Evolutionary conservation across 208 protist species (phyloP), one percentile per base, ranked within the genome.

Genomic region (Trypanosoma congolense): DNA sequence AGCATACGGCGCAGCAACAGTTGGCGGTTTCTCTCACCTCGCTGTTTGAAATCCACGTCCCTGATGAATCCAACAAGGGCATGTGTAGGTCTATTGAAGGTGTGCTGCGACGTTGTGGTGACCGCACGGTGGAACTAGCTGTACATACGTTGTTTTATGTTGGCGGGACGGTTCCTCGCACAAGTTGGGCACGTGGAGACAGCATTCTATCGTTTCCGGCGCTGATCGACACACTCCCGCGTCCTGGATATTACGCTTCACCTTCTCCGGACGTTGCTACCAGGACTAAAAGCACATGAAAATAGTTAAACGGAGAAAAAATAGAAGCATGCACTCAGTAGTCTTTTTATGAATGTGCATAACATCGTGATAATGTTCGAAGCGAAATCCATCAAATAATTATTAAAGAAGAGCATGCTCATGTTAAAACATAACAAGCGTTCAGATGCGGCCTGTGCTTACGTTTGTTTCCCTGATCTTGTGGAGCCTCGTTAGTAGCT

Each of bases 81-180:
- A 19, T 18, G 26, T 43, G 63, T 61, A 24, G 56, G 29, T 31
- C 25, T 36, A 29, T 68, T 14, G 51, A 38, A 4, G 81, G 82
- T 22, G 77, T 90, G n/a, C 51, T 90, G 50, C 41, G 47, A 40
- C 63, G 70, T 24, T 90, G 82, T 52, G 59, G 54, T 6, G 35
- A 49, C 12, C 30, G 36, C 8, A 82, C 77, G 25, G 57, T 77
- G 31, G 59, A 70, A 5, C 54, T 90, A 21, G 82, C 75, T 18
- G 70, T 67, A 19, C 65, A 84, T 53, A 45, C 62, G 4, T 31
- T 90, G n/a, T 81, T 81, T 43, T 90, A 86, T 58, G 43, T 83
- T 0, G 59, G 62, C 16, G 65, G 52, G 10, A 38, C 43, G 19
- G 35, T 36, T 26, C 51, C 60, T 10, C 19, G 26, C 29, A 51